Percentiles rank a stretch among this genome's conserved stretches.
Conservation (phyloP, 2,329 filamentous ascomycete species). For the Stemphylium lycopersici region DNA sequence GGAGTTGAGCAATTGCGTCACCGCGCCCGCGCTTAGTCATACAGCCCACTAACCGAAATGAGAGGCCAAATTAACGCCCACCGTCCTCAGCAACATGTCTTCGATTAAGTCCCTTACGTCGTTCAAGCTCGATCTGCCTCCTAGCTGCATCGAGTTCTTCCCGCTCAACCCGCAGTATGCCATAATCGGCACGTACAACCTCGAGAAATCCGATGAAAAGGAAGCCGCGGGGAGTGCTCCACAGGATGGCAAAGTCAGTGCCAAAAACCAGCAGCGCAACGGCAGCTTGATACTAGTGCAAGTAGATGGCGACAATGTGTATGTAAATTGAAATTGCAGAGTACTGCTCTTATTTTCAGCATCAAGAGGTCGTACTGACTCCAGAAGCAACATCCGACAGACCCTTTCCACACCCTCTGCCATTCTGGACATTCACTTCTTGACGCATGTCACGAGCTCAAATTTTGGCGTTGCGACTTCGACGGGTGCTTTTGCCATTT, state of each 20-base stretch:
- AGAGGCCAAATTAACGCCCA: constrained; percentile 11
- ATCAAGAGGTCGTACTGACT: neutral
- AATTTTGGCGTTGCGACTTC: constrained; percentile 79
- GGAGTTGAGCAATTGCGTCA: neutral
- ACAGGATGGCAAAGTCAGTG: constrained; percentile 23
- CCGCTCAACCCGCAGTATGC: constrained; percentile 68
- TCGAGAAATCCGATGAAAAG: constrained; percentile 59
- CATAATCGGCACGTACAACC: constrained; percentile 83
- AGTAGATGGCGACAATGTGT: constrained; percentile 62
- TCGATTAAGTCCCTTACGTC: constrained; percentile 55
- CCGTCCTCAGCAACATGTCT: constrained; percentile 31
- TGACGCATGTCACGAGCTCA: constrained; percentile 52
- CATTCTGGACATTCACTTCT: constrained; percentile 85
- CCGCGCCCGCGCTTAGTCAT: constrained; percentile 20
- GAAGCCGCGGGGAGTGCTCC: constrained; percentile 25
- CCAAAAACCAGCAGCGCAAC: constrained; percentile 66
- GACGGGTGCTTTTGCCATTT: constrained; percentile 72
- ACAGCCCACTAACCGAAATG: constrained; percentile 23
- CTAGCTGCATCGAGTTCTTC: constrained; percentile 79
- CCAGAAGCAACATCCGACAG: constrained; percentile 55
- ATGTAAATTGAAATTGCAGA: constrained; percentile 44
- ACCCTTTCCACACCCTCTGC: constrained; percentile 71
- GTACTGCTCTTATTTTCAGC: neutral
- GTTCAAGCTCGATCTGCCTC: constrained; percentile 68
- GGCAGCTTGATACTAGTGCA: constrained; percentile 75